Percentiles rank a stretch among this genome's conserved stretches.
Evolutionary conservation across 1,284 basidiomycete genomes (phyloP).

Genomic region (Ceratobasidium sp.): DNA sequence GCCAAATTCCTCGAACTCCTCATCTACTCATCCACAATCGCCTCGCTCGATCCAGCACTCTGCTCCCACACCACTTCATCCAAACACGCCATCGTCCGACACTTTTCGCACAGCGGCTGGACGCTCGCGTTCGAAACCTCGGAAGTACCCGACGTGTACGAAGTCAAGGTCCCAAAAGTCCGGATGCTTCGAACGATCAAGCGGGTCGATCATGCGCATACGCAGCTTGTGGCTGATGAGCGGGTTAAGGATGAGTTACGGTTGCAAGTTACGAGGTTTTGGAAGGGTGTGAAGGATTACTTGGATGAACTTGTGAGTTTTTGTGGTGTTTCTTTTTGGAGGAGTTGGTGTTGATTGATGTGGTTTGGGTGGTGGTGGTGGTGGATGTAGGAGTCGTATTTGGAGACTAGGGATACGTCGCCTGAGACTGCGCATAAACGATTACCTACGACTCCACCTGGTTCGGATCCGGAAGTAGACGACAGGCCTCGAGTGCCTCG

Average conservation of each 20-base stretch:
- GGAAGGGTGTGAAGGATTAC: slow-evolving; percentile 71
- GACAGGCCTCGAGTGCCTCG: slow-evolving; percentile 60
- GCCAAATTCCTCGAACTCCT: slow-evolving; percentile 76
- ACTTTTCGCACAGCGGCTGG: slow-evolving; percentile 62
- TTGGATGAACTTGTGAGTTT: slow-evolving; percentile 70
- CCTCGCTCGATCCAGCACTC: slow-evolving; percentile 59
- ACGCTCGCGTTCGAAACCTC: slow-evolving; percentile 65
- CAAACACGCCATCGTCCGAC: slow-evolving; percentile 62
- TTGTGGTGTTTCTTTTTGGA: not conserved
- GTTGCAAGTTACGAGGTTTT: slow-evolving; percentile 73
- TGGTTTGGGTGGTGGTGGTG: not conserved
- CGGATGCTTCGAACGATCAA: slow-evolving; percentile 36
- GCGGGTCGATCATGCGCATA: not conserved
- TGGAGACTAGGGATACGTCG: slow-evolving; percentile 60
- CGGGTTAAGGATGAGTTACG: slow-evolving; percentile 58
- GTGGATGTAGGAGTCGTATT: slow-evolving; percentile 22
- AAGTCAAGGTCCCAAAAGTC: slow-evolving; percentile 66
- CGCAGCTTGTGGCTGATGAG: slow-evolving; percentile 8
- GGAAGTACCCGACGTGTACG: slow-evolving; percentile 68
- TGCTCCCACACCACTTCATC: slow-evolving; percentile 70
- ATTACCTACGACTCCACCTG: slow-evolving; percentile 55
- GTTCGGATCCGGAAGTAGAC: slow-evolving; percentile 52
- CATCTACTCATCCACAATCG: slow-evolving; percentile 68
- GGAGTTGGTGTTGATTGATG: too few relatives aligned
- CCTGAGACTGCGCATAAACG: slow-evolving; percentile 45